Evolutionary conservation across 441 rosid species (phyloP).

Genomic region (Erodium moschatum): DNA sequence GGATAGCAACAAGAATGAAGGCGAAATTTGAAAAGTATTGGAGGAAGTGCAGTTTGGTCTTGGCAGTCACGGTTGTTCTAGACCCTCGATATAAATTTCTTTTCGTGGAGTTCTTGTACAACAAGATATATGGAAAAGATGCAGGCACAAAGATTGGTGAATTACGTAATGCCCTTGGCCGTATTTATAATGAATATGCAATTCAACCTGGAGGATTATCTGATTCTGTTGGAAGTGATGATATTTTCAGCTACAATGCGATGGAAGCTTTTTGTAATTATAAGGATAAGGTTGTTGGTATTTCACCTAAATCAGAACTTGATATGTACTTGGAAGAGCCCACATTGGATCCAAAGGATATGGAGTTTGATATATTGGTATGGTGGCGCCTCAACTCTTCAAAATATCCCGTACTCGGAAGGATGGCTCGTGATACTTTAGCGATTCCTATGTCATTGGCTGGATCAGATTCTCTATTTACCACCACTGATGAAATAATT

Average conservation of each 20-base stretch:
- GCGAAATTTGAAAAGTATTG: constrained; percentile 1
- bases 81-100: constrained; percentile 2
- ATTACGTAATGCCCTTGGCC: neutral
- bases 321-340: constrained; percentile 5
- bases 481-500: neutral
- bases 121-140: neutral
- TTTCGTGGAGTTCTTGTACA: neutral
- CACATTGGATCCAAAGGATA: neutral
- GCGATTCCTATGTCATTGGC: neutral
- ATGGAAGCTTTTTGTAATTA: neutral
- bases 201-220: too few species aligned
- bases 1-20: neutral
- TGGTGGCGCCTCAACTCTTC: neutral
- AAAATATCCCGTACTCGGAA: neutral
- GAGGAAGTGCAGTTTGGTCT: neutral
- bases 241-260: neutral
- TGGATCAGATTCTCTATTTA: neutral
- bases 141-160: neutral
- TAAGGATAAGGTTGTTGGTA: neutral
- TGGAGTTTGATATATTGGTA: neutral
- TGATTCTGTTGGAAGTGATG: neutral
- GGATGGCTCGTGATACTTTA: constrained; percentile 14
- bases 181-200: constrained; percentile 8
- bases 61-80: neutral
- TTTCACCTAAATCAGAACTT: neutral